Evolutionary conservation across 192 early-diverging fungal genomes (phyloP).

Genomic region (Coemansia sp.): DNA sequence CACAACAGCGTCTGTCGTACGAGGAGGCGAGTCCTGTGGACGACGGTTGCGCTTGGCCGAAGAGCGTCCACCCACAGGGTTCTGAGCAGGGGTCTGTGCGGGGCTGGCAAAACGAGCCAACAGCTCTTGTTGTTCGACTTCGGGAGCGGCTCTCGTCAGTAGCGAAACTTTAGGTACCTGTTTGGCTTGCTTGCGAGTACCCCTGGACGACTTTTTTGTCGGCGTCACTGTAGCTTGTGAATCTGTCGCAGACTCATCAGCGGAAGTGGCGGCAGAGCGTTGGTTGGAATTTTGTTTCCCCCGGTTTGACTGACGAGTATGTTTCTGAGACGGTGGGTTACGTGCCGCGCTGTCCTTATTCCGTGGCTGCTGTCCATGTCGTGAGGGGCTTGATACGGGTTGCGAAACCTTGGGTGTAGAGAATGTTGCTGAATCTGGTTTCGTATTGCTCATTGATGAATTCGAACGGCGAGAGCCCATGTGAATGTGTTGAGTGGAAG

Average conservation of each 20-base stretch:
- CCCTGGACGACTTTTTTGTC: constrained; percentile 20
- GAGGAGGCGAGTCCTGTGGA: constrained; percentile 24
- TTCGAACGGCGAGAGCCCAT: background rate
- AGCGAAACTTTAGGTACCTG: constrained; percentile 16
- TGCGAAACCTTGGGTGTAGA: constrained; percentile 2
- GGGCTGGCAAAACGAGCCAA: constrained; percentile 19
- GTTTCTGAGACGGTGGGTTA: constrained; percentile 14
- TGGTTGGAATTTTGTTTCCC: constrained; percentile 48
- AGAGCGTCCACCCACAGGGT: background rate
- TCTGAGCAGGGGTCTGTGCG: background rate
- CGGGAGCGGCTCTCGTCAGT: constrained; percentile 22
- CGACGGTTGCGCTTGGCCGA: constrained; percentile 21
- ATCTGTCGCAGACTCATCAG: background rate
- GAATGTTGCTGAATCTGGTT: constrained; percentile 16
- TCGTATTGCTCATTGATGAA: constrained; percentile 20
- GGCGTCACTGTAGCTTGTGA: constrained; percentile 13
- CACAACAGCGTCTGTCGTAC: constrained; percentile 5
- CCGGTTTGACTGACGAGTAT: constrained; percentile 15
- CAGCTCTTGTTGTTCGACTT: constrained; percentile 30
- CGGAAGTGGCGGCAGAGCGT: constrained; percentile 6
- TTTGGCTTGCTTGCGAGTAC: constrained; percentile 13
- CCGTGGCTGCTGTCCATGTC: background rate
- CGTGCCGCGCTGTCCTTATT: background rate
- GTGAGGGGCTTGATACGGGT: constrained; percentile 9
- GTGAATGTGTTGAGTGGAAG: constrained; percentile 12